Evolutionary conservation across 2,329 filamentous ascomycete species (phyloP).

Genomic region (Hyphodiscus sp.): DNA sequence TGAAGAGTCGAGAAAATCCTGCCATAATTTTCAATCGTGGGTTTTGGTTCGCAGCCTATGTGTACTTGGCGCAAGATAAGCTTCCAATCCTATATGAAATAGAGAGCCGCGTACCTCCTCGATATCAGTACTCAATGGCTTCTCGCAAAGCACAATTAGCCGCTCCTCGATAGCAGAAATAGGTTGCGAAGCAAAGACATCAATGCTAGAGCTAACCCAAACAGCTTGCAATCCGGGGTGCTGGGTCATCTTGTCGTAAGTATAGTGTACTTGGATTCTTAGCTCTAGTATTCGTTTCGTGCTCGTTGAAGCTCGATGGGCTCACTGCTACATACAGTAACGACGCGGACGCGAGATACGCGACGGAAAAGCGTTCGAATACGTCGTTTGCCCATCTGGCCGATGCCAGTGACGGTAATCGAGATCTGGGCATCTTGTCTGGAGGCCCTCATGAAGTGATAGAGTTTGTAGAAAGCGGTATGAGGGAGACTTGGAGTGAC

Average conservation of each 20-base stretch:
- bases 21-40: constrained; percentile 37
- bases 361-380: constrained; percentile 41
- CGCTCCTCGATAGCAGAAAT: constrained; percentile 31
- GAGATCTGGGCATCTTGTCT: constrained; percentile 29
- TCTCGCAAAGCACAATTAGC: constrained; percentile 33
- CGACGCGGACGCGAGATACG: constrained; percentile 38
- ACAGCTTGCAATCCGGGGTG: constrained; percentile 12
- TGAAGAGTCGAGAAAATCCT: constrained; percentile 39
- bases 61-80: constrained; percentile 4
- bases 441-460: neutral
- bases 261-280: constrained; percentile 3
- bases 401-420: constrained; percentile 40
- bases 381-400: constrained; percentile 43
- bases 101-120: constrained; percentile 23
- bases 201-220: constrained; percentile 28
- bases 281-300: constrained; percentile 4
- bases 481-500: no score
- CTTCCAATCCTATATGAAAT: neutral
- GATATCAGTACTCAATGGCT: constrained; percentile 32
- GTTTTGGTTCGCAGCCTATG: constrained; percentile 28
- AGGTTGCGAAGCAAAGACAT: constrained; percentile 31
- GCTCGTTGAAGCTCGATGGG: constrained; percentile 30
- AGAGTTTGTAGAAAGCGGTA: no score
- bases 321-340: constrained; percentile 41
- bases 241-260: constrained; percentile 7